Percentiles rank a stretch among this genome's conserved stretches.
Evolutionary conservation across 139 green algal genomes (phyloP).

Genomic region (Picocystis salinarum): DNA sequence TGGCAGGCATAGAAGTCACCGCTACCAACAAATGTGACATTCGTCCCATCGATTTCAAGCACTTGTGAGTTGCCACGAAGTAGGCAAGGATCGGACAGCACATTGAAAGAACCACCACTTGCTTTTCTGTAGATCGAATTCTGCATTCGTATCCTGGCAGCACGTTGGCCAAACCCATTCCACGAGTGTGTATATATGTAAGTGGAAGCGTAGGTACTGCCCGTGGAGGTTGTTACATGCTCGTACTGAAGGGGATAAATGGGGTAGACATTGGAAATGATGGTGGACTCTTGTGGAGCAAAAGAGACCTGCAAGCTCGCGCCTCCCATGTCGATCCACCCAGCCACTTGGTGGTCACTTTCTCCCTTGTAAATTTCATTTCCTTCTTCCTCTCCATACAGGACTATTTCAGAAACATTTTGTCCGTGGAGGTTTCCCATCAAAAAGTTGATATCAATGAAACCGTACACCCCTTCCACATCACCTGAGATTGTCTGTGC

Average conservation of each 20-base stretch:
- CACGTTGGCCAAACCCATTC: not conserved
- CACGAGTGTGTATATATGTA: constrained; percentile 2
- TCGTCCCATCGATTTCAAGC: not conserved
- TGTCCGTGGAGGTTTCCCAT: constrained; percentile 2
- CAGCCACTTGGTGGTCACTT: not conserved
- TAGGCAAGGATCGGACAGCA: constrained; percentile 1
- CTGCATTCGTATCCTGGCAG: constrained; percentile 1
- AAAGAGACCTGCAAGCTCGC: constrained; percentile 3
- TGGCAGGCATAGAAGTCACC: constrained; percentile 3
- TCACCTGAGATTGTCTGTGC: constrained; percentile 3
- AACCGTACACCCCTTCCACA: not conserved
- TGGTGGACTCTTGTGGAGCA: constrained; percentile 1
- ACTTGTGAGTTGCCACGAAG: not conserved
- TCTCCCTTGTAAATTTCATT: not conserved
- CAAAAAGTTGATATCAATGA: constrained; percentile 1
- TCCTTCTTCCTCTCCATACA: not conserved
- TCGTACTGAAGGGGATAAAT: not conserved
- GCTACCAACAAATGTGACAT: constrained; percentile 1
- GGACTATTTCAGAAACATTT: not conserved
- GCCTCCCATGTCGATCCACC: constrained; percentile 2
- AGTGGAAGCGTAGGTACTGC: not conserved
- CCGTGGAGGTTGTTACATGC: constrained; percentile 2
- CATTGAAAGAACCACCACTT: not conserved
- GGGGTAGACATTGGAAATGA: constrained; percentile 2
- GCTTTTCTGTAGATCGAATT: not conserved